Base-by-base conservation (phyloP, 495 filamentous ascomycete species). In the Lentithecium fluviatile region DNA sequence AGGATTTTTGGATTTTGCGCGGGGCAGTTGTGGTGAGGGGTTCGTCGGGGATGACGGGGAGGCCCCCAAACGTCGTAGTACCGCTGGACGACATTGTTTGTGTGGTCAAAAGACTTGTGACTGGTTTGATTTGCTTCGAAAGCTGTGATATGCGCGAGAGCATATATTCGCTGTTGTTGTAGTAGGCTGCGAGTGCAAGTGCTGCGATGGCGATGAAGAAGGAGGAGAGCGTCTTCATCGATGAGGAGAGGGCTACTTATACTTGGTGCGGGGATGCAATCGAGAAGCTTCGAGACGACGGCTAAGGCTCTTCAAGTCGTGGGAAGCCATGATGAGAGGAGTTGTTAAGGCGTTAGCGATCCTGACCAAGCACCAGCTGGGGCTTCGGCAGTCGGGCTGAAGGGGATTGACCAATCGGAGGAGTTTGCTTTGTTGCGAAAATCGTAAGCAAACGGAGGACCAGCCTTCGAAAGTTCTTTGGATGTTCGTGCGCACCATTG, bases 1-100 rank as follows among this genome's bases (percentile, higher is more conserved):
- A 90, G 66, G 84, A 83, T 69, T 88, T 86, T 58, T 83, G 85
- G 73, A 97, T 91, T 40, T 83, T 80, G 61, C 93, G 84, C 11
- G 90, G 80, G 53, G 85, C 63, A 29, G 85, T 80, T 2, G 73
- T 75, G 12, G 73, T 69, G 58, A 71, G 69, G 62, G 68, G 56
- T 11, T 72, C 69, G 59, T 64, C 42, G 34, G 71, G 74, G 43
- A 76, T 73, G 53, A 70, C 71, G 8, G 74, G 71, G n/a, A 76
- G 69, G 62, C 74, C 74, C 29, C 62, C 64, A 62, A 76, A 76
- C 37, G 64, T 64, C 4, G 66, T 65, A 25, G 45, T 29, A 25
- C 37, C 56, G 10, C 37, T 49, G 19, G 46, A 48, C 8, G 67
- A 61, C 64, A 67, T 69, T 21, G 59, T 58, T 24, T 26, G 49